These are phyloP conservation scores for Solanum peruvianum DNA, from an alignment of 257 asterid species.

Conservation along the genomic window DNA sequence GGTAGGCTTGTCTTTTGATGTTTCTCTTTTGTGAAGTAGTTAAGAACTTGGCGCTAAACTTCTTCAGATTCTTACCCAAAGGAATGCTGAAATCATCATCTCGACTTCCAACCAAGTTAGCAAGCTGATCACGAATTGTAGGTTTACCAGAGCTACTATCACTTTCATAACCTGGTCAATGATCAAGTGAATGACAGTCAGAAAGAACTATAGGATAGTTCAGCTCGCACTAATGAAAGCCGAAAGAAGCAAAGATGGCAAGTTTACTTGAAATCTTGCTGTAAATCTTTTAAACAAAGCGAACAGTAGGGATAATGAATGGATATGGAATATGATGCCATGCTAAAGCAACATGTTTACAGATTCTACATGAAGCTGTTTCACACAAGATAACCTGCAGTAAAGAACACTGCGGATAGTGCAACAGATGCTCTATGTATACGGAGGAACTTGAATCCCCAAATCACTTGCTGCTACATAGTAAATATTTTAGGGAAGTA, in stretches of 20 bases:
- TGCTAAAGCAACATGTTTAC: too few species aligned
- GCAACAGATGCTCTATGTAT: too few species aligned
- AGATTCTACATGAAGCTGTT: too few species aligned
- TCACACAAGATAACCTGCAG: too few species aligned
- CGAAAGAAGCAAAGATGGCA: neutral
- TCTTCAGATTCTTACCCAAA: constrained; percentile 78
- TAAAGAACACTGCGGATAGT: too few species aligned
- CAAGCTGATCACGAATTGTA: constrained; percentile 69
- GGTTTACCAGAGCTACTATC: constrained; percentile 30
- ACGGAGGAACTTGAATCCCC: too few species aligned
- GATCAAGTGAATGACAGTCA: neutral
- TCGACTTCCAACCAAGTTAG: constrained; percentile 55
- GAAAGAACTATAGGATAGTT: neutral
- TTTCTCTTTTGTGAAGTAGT: constrained; percentile 88
- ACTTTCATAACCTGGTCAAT: constrained; percentile 47
- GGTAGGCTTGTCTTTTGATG: constrained; percentile 63
- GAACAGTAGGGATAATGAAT: too few species aligned
- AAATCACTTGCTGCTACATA: too few species aligned
- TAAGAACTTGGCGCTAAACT: constrained; percentile 58
- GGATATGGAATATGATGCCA: too few species aligned
- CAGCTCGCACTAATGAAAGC: neutral
- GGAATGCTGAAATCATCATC: constrained; percentile 66
- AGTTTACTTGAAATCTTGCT: neutral
- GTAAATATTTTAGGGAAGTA: too few species aligned
- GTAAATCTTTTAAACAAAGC: neutral